These are phyloP conservation scores for Hippophae tibetana DNA, from an alignment of 306 rosid genomes.

Conservation along the genomic window DNA sequence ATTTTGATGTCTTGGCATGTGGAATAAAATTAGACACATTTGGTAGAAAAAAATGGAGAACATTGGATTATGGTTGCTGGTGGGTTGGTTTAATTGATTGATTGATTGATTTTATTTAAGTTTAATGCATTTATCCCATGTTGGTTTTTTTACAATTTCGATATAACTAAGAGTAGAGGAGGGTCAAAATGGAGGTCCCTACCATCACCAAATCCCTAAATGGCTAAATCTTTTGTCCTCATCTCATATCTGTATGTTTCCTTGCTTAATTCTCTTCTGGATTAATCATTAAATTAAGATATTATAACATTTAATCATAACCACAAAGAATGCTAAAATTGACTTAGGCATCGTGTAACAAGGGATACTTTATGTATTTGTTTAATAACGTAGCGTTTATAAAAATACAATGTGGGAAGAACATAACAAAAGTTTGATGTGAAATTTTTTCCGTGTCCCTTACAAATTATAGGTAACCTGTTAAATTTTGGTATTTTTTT, in stretches of 20 bases:
- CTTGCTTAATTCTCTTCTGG: conserved; percentile 27
- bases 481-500: too few relatives aligned
- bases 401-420: too few relatives aligned
- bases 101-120: too few relatives aligned
- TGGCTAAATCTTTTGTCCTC: background rate
- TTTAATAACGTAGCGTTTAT: conserved; percentile 1
- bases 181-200: conserved; percentile 36
- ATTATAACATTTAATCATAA: conserved; percentile 18
- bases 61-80: too few relatives aligned
- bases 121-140: too few relatives aligned
- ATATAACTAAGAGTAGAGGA: background rate
- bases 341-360: conserved; percentile 28
- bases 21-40: conserved; percentile 35
- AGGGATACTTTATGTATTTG: conserved; percentile 12
- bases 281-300: conserved; percentile 18
- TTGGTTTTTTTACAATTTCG: too few relatives aligned
- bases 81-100: too few relatives aligned
- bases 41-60: too few relatives aligned
- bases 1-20: conserved; percentile 45
- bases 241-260: conserved; percentile 10
- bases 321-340: conserved; percentile 44
- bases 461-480: too few relatives aligned
- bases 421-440: too few relatives aligned
- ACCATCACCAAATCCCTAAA: conserved; percentile 23
- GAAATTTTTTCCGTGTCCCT: too few relatives aligned